A percentile compares a stretch with the other conserved stretches of the same genome.
Evolutionary conservation across 176 grass and related monocot genomes (phyloP).

Genomic region (Dendrocalamus sinicus): DNA sequence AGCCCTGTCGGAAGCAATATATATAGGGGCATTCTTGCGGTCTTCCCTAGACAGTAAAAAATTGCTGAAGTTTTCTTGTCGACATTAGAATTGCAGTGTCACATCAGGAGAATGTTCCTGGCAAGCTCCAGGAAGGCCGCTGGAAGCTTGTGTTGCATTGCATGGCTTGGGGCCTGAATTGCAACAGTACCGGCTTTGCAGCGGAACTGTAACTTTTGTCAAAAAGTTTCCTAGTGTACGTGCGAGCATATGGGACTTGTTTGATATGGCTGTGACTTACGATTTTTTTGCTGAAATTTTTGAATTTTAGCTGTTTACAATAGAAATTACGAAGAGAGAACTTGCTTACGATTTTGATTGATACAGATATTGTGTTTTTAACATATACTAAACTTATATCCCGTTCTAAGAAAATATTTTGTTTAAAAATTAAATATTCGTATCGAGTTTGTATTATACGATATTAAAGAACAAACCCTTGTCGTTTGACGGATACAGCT

Average conservation of each 20-base stretch:
- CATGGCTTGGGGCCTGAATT: background rate
- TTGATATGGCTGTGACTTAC: too few species aligned
- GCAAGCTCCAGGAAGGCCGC: background rate
- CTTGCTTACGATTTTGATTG: too few species aligned
- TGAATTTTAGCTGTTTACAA: too few species aligned
- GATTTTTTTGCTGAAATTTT: too few species aligned
- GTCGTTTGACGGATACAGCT: background rate
- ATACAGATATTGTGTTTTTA: too few species aligned
- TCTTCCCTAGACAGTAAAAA: background rate
- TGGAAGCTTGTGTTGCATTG: background rate
- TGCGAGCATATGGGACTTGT: background rate
- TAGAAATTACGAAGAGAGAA: too few species aligned
- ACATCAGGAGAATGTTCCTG: background rate
- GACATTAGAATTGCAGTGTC: background rate
- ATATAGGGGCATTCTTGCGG: background rate
- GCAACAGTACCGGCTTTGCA: background rate
- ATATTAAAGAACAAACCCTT: too few species aligned
- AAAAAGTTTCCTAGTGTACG: background rate
- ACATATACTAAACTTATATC: too few species aligned
- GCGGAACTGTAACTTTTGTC: background rate
- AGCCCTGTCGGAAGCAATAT: background rate
- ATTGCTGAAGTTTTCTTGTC: conserved; percentile 25
- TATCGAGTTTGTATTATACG: too few species aligned
- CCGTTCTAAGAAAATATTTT: too few species aligned
- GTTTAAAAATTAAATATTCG: too few species aligned